Evolutionary conservation across 306 rosid species (phyloP).

Genomic region (Cicer cuneatum): DNA sequence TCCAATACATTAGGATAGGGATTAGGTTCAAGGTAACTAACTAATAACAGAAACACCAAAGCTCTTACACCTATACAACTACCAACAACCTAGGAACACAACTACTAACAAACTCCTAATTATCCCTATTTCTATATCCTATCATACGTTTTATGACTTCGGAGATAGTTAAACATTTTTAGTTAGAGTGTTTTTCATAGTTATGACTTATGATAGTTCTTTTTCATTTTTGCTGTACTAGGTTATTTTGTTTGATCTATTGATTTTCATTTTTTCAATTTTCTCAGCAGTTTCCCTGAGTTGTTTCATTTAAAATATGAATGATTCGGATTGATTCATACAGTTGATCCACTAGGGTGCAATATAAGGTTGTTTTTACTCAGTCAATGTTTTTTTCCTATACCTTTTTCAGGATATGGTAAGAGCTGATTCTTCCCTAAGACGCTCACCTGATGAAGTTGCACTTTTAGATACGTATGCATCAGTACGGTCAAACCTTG

Average conservation of each 20-base stretch:
- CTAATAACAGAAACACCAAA: too few relatives aligned
- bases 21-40: too few relatives aligned
- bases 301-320: neutral
- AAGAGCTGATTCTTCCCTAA: conserved; percentile 72
- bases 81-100: too few relatives aligned
- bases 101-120: too few relatives aligned
- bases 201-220: neutral
- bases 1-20: too few relatives aligned
- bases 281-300: conserved; percentile 10
- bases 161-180: conserved; percentile 13
- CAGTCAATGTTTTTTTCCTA: neutral
- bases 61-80: too few relatives aligned
- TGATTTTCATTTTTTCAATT: conserved; percentile 41
- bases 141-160: conserved; percentile 35
- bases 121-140: too few relatives aligned
- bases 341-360: conserved; percentile 3
- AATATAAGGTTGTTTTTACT: conserved; percentile 18
- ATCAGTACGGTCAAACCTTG: conserved; percentile 78
- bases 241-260: neutral
- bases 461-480: conserved; percentile 76
- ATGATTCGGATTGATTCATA: conserved; percentile 30
- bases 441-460: conserved; percentile 74
- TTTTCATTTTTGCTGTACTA: neutral
- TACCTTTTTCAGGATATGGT: conserved; percentile 62
- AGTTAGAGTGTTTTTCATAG: neutral